phyloP scores from a whole-genome alignment of 2,329 filamentous ascomycete species.

The Colletotrichum sansevieriae region DNA sequence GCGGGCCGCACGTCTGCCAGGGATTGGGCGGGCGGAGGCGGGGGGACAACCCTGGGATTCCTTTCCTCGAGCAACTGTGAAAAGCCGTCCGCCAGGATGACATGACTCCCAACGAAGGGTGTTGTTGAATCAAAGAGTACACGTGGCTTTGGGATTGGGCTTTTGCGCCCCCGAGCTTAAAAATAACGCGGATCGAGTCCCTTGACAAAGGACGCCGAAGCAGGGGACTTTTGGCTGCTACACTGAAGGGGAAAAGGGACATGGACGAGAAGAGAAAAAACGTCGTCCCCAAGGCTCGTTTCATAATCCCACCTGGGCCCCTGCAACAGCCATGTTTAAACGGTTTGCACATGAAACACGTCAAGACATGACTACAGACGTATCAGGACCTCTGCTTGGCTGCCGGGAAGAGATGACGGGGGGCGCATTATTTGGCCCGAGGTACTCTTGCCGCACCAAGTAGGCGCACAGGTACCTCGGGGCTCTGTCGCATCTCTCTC shows the following conservation, averaged over 20 bases:
- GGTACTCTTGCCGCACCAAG: conserved; percentile 8
- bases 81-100: too few relatives aligned
- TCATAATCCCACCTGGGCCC: background rate
- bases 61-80: too few relatives aligned
- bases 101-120: background rate
- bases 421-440: background rate
- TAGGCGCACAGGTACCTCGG: background rate
- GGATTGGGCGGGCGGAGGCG: background rate
- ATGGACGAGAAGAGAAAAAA: too few relatives aligned
- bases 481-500: background rate
- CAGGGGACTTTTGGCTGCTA: too few relatives aligned
- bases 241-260: too few relatives aligned
- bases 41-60: background rate
- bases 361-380: conserved; percentile 31
- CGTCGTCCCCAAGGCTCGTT: conserved; percentile 3
- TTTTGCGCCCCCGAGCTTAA: background rate
- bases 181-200: too few relatives aligned
- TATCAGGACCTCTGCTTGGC: conserved; percentile 27
- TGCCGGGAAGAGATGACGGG: conserved; percentile 7
- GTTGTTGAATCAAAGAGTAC: background rate
- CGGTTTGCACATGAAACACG: conserved; percentile 33
- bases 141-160: conserved; percentile 4
- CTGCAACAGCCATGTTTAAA: background rate
- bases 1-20: background rate
- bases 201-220: too few relatives aligned